Conservation (phyloP, 225 moss, liverwort and hornwort genomes). For the Neckera pumila region DNA sequence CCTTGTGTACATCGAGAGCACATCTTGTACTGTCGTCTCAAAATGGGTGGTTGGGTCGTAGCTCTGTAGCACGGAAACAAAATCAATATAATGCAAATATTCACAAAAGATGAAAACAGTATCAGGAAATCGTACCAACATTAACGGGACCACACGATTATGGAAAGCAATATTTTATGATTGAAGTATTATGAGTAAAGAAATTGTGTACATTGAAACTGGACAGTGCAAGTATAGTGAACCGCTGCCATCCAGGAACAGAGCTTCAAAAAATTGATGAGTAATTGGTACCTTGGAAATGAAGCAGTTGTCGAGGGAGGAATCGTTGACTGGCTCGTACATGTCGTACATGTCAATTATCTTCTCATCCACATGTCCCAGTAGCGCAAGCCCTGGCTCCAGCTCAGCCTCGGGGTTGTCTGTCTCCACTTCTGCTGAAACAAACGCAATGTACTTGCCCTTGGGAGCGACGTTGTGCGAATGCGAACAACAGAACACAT, state of each 20-base stretch:
- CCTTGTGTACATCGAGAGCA: conserved; percentile 75
- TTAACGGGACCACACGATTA: neutral
- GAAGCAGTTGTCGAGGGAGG: conserved; percentile 70
- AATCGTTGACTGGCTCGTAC: conserved; percentile 89
- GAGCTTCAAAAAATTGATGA: neutral
- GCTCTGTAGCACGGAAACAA: conserved; percentile 35
- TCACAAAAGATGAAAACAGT: neutral
- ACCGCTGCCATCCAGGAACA: neutral
- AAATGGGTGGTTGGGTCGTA: conserved; percentile 94
- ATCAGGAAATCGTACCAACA: neutral
- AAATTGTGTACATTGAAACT: neutral
- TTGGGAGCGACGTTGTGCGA: conserved; percentile 92
- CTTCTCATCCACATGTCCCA: conserved; percentile 76
- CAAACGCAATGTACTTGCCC: conserved; percentile 93
- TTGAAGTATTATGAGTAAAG: neutral
- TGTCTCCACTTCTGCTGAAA: conserved; percentile 85
- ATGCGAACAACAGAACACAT: conserved; percentile 84
- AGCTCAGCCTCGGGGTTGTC: conserved; percentile 75
- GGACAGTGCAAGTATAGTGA: neutral
- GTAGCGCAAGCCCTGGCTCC: conserved; percentile 63
- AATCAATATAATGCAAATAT: neutral
- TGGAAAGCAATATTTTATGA: neutral
- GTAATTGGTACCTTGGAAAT: conserved; percentile 55
- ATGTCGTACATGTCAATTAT: conserved; percentile 80
- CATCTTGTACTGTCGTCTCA: conserved; percentile 87